A percentile compares a stretch with the other conserved stretches of the same genome.
These are phyloP conservation scores for Teunomyces barrocoloradensis DNA, from an alignment of 805 yeast genomes.

Conservation along the genomic window DNA sequence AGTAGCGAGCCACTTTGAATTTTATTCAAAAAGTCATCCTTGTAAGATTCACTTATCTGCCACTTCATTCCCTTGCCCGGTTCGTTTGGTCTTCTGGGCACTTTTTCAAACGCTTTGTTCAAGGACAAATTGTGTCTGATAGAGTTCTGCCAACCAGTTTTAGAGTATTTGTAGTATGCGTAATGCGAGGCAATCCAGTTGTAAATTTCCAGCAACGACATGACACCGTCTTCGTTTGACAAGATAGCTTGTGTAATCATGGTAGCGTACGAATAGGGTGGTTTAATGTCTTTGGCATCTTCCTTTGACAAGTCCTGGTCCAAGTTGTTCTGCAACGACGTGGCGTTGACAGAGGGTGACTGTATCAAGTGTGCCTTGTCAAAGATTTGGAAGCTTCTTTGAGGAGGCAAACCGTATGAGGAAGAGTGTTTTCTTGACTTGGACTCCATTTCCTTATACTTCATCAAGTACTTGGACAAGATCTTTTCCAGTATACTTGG, in stretches of 20 bases:
- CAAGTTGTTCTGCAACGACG: slow-evolving; percentile 42
- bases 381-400: slow-evolving; percentile 54
- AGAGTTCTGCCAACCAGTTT: slow-evolving; percentile 98
- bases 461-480: slow-evolving; percentile 35
- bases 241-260: slow-evolving; percentile 97
- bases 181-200: slow-evolving; percentile 85
- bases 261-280: slow-evolving; percentile 95
- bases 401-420: not conserved
- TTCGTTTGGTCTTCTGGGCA: slow-evolving; percentile 90
- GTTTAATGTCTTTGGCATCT: slow-evolving; percentile 89
- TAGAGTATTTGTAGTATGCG: slow-evolving; percentile 87
- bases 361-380: slow-evolving; percentile 40
- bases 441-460: slow-evolving; percentile 24
- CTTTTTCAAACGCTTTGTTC: slow-evolving; percentile 96
- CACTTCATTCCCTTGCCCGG: slow-evolving; percentile 99
- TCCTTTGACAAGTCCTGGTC: slow-evolving; percentile 78
- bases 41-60: slow-evolving; percentile 86
- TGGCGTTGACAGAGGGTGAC: slow-evolving; percentile 39
- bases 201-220: slow-evolving; percentile 89
- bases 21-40: slow-evolving; percentile 79
- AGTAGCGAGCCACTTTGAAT: slow-evolving; percentile 72
- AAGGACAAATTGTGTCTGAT: slow-evolving; percentile 92
- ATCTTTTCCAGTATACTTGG: slow-evolving; percentile 61
- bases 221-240: slow-evolving; percentile 81
- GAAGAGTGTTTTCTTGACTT: slow-evolving; percentile 17